These are phyloP conservation scores for Scheffersomyces lignosus DNA, from an alignment of 805 yeast genomes.

Conservation along the genomic window DNA sequence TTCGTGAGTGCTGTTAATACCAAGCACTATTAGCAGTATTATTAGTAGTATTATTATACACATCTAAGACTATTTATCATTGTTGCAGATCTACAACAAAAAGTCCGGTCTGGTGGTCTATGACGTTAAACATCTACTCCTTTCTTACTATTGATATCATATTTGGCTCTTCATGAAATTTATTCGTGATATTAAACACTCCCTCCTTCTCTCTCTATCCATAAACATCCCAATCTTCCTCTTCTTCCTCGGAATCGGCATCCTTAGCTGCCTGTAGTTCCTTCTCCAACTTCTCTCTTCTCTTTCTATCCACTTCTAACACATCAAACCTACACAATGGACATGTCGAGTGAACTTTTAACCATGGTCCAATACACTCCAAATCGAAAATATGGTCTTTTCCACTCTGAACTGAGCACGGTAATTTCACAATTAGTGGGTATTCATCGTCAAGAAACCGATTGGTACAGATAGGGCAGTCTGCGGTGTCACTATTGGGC, in stretches of 20 bases:
- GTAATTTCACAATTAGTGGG: slow-evolving; percentile 76
- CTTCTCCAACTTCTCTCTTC: slow-evolving; percentile 31
- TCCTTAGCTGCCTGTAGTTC: slow-evolving; percentile 40
- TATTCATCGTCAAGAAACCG: slow-evolving; percentile 68
- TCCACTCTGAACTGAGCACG: slow-evolving; percentile 50
- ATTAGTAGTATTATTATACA: too few species aligned
- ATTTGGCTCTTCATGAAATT: too few species aligned
- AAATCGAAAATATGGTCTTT: slow-evolving; percentile 74
- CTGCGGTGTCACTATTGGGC: slow-evolving; percentile 51
- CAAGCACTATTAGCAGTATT: too few species aligned
- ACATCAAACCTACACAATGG: slow-evolving; percentile 85
- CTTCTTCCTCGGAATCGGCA: slow-evolving; percentile 52
- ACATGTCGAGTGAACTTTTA: slow-evolving; percentile 70
- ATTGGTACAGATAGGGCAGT: slow-evolving; percentile 84
- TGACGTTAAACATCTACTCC: too few species aligned
- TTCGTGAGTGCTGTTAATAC: too few species aligned
- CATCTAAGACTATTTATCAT: too few species aligned
- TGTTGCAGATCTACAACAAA: too few species aligned
- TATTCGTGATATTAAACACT: too few species aligned
- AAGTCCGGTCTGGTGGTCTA: too few species aligned
- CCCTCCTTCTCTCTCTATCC: slow-evolving; percentile 49
- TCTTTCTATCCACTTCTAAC: slow-evolving; percentile 32
- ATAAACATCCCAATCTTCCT: slow-evolving; percentile 77
- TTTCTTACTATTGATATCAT: too few species aligned
- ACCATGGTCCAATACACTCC: slow-evolving; percentile 92